Percentiles rank a stretch among this genome's conserved stretches.
Conservation (phyloP, 2,329 filamentous ascomycete genomes). For the Sporothrix phasma region DNA sequence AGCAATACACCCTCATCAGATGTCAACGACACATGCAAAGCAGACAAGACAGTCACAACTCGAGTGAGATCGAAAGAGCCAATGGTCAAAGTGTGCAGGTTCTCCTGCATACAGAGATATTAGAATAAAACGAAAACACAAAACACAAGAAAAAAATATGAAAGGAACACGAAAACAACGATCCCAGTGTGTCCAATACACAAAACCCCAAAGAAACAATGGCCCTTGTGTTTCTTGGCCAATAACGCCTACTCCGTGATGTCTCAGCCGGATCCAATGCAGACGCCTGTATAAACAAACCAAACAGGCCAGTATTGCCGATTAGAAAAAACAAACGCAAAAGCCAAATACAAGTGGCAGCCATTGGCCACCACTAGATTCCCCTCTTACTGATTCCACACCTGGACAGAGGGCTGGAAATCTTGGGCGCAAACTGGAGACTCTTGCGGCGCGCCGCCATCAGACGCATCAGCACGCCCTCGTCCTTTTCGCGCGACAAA, state of each 20-base stretch:
- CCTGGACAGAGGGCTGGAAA: slow-evolving; percentile 60
- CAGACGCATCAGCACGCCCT: slow-evolving; percentile 50
- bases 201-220: neutral
- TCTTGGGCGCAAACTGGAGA: slow-evolving; percentile 64
- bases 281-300: neutral
- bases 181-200: neutral
- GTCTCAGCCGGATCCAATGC: neutral
- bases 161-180: neutral
- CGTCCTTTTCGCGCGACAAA: slow-evolving; percentile 44
- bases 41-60: neutral
- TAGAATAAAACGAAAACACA: neutral
- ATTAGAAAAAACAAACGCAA: neutral
- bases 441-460: slow-evolving; percentile 68
- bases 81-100: neutral
- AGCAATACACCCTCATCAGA: neutral
- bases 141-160: neutral
- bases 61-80: neutral
- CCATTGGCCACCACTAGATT: too few species aligned
- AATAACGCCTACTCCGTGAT: neutral
- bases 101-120: neutral
- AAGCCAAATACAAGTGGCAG: neutral
- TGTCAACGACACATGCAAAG: neutral
- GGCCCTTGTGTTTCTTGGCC: neutral
- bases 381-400: slow-evolving; percentile 33
- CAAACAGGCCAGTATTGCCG: too few species aligned